phyloP scores from a whole-genome alignment of 139 green algal species.

The Tetraselmis chui region DNA sequence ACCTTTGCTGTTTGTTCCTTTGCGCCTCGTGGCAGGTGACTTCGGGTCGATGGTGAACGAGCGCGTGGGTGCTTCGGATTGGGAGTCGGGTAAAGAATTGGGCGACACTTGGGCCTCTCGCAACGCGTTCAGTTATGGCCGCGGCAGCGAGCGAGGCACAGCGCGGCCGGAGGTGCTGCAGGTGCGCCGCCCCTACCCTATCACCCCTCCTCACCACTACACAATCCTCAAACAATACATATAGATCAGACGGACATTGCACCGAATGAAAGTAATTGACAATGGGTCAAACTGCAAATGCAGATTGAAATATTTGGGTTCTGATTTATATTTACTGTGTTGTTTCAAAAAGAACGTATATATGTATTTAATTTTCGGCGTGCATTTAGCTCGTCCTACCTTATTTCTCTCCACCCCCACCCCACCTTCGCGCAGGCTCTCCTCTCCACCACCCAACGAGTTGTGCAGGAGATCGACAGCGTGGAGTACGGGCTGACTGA shows the following conservation, averaged over 20 bases:
- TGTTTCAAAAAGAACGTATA: too few species aligned
- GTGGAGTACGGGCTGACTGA: constrained; percentile 98
- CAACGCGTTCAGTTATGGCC: constrained; percentile 93
- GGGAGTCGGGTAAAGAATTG: constrained; percentile 80
- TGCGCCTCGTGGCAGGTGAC: constrained; percentile 47
- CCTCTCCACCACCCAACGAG: constrained; percentile 71
- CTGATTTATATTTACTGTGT: too few species aligned
- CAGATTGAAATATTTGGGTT: too few species aligned
- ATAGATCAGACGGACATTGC: too few species aligned
- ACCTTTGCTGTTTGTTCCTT: too few species aligned
- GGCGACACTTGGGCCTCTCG: constrained; percentile 89
- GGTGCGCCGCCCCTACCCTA: not conserved
- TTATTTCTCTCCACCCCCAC: too few species aligned
- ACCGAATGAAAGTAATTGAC: too few species aligned
- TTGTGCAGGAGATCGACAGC: constrained; percentile 90
- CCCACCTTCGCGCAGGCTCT: constrained; percentile 50
- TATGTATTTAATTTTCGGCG: too few species aligned
- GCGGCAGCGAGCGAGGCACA: constrained; percentile 58
- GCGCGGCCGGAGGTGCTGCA: constrained; percentile 70
- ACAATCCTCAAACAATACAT: too few species aligned
- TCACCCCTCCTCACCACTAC: not conserved
- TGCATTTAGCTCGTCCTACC: too few species aligned
- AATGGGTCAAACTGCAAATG: too few species aligned
- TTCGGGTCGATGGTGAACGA: constrained; percentile 99
- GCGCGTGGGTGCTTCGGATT: constrained; percentile 68